Conservation (phyloP, 2,329 filamentous ascomycete species). For the Diaporthe aspalathi region DNA sequence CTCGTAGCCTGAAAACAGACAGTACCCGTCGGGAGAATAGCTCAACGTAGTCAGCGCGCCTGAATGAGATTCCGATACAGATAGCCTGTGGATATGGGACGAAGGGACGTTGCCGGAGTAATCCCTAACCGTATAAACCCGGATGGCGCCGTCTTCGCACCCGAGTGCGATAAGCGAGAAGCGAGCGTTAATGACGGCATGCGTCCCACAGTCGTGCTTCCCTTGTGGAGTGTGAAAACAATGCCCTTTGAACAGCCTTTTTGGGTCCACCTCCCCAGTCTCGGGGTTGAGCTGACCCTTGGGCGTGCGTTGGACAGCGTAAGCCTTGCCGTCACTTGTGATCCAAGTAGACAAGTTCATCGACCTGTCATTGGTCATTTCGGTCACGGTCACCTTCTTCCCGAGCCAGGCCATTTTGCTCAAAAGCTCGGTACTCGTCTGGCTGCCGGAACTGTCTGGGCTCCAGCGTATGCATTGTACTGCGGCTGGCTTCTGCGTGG, state of each 20-base stretch:
- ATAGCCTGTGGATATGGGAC: slow-evolving; percentile 81
- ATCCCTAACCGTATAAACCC: slow-evolving; percentile 92
- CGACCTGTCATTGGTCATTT: slow-evolving; percentile 93
- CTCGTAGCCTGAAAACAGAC: slow-evolving; percentile 92
- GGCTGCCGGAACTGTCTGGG: slow-evolving; percentile 81
- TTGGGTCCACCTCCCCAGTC: slow-evolving; percentile 60
- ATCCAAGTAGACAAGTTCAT: slow-evolving; percentile 98
- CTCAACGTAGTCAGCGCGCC: slow-evolving; percentile 79
- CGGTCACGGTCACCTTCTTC: slow-evolving; percentile 78
- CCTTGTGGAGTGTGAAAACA: slow-evolving; percentile 84
- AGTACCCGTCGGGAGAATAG: slow-evolving; percentile 97
- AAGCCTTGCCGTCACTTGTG: slow-evolving; percentile 86
- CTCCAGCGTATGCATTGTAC: slow-evolving; percentile 97
- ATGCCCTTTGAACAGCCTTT: slow-evolving; percentile 86
- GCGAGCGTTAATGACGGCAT: slow-evolving; percentile 88
- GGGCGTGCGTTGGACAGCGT: slow-evolving; percentile 83
- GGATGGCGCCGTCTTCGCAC: slow-evolving; percentile 81
- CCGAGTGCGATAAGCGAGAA: slow-evolving; percentile 94
- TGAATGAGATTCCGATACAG: slow-evolving; percentile 74
- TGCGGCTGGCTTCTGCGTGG: slow-evolving; percentile 91
- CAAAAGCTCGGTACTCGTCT: slow-evolving; percentile 91
- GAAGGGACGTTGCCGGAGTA: slow-evolving; percentile 92
- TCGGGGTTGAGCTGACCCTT: slow-evolving; percentile 53
- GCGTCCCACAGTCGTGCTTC: slow-evolving; percentile 71
- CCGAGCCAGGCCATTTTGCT: slow-evolving; percentile 88